Conservation (phyloP, 1,284 basidiomycete species). For the Chalciporus sp. region DNA sequence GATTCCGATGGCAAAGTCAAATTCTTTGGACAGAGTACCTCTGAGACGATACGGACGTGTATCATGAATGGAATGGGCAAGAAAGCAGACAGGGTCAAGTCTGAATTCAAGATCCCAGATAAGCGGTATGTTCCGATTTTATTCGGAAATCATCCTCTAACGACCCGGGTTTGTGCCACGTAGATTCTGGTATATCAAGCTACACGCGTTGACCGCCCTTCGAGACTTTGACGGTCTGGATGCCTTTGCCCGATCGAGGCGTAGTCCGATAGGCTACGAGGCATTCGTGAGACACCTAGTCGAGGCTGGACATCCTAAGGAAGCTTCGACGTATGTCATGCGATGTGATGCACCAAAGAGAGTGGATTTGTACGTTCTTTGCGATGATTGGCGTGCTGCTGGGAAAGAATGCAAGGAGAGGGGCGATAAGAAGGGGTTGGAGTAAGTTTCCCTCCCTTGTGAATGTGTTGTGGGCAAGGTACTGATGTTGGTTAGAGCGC, state of each 20-base stretch:
- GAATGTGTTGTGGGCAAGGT: constrained; percentile 4
- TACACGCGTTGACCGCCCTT: constrained; percentile 77
- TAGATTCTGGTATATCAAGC: constrained; percentile 92
- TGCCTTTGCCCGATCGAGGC: constrained; percentile 79
- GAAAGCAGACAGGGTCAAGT: constrained; percentile 82
- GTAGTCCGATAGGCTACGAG: constrained; percentile 95
- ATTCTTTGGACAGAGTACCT: constrained; percentile 82
- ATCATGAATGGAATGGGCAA: constrained; percentile 80
- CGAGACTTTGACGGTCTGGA: constrained; percentile 87
- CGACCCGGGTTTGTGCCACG: constrained; percentile 1
- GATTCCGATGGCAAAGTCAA: constrained; percentile 77
- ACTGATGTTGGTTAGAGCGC: constrained; percentile 48
- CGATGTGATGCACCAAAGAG: constrained; percentile 84
- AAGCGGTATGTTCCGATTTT: constrained; percentile 59
- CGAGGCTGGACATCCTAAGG: constrained; percentile 67
- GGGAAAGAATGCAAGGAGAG: constrained; percentile 87
- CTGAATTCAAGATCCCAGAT: constrained; percentile 90
- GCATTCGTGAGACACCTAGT: constrained; percentile 86
- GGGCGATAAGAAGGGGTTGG: constrained; percentile 77
- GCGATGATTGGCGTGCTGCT: constrained; percentile 86
- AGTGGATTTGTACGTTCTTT: constrained; percentile 84
- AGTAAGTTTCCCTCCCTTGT: constrained; percentile 56
- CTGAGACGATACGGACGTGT: constrained; percentile 79
- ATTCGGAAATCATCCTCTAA: neutral
- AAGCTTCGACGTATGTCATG: constrained; percentile 76